A percentile compares a stretch with the other conserved stretches of the same genome.
phyloP scores from a whole-genome alignment of 176 grass and related monocot genomes.

The Oryza nivara region DNA sequence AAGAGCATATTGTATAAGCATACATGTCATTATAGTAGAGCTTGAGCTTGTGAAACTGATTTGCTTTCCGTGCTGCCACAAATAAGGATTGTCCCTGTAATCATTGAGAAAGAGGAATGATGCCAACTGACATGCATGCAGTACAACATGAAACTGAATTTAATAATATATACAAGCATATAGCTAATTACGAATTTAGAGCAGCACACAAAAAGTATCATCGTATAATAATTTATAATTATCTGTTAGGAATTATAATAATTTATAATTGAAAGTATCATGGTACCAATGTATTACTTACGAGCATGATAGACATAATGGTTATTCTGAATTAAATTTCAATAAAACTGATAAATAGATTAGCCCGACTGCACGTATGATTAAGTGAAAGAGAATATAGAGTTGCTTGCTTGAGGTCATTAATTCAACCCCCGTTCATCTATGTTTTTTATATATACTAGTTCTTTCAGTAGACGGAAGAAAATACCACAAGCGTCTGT shows the following conservation, averaged over 20 bases:
- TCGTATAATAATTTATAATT: background rate
- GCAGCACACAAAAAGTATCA: background rate
- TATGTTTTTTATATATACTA: too few relatives aligned
- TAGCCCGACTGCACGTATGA: too few relatives aligned
- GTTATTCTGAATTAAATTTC: background rate
- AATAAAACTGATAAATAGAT: too few relatives aligned
- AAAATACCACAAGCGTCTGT: background rate
- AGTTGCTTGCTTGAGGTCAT: too few relatives aligned
- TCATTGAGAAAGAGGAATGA: background rate
- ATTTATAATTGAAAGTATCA: background rate
- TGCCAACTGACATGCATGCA: background rate
- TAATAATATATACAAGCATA: background rate
- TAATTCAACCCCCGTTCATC: too few relatives aligned
- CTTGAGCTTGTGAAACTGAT: slow-evolving; percentile 20
- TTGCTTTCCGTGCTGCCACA: background rate
- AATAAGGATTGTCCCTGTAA: slow-evolving; percentile 35
- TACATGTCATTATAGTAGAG: slow-evolving; percentile 14
- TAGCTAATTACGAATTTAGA: background rate
- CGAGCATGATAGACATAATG: background rate
- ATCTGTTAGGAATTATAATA: background rate
- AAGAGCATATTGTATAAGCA: background rate
- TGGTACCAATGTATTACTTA: background rate
- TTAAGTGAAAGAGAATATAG: too few relatives aligned
- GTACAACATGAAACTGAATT: background rate
- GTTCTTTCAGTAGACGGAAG: too few relatives aligned